Base-by-base conservation (phyloP, 768 basidiomycete species). In the Auricularia cornea region DNA sequence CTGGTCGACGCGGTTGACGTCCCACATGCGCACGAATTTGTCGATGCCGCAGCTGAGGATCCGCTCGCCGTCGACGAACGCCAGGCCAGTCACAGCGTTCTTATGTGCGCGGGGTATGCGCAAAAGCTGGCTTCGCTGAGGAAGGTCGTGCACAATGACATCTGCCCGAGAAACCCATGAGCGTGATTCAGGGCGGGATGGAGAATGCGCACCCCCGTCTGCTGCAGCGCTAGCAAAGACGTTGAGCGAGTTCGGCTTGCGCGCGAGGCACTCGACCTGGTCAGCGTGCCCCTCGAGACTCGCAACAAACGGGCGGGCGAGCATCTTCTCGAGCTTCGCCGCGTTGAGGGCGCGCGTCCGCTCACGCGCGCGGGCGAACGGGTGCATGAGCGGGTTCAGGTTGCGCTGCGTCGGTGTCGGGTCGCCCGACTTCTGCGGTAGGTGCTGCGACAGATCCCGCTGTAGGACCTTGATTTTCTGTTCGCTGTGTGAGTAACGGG, bases 271-370 rank as follows among this genome's bases (percentile, higher is more conserved):
- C 75, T 97, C 95, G n/a, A 98, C 88, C 20, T 94, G 93, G 72
- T 98, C 95, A 41, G 90, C 80, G 73, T 98, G 97, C 2, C 97
- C 97, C 65, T 97, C 95, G 59, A 99, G 73, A 60, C 85, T 82
- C 40, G 84, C 92, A 18, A 99, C 80, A 70, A 98, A 98, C 0
- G 97, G 97, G 70, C 97, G 98, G n/a, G 97, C 88, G 71, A 98
- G 98, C 77, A 99, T 92, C 64, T 92, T 81, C 60, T 98, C 96
- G 82, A 99, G 91, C 78, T 99, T 99, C 16, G 89, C 90, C 2
- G 97, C 97, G 66, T 94, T 96, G 56, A 98, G 73, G 2, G 97
- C 97, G 64, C 97, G 86, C 23, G 86, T 94, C 38, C 96, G 91
- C 77, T 99, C 97, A 60, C 97, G 79, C 3, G 94, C 90, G 26